A percentile compares a stretch with the other conserved stretches of the same genome.
Conservation (phyloP, 495 filamentous ascomycete species). For the Xylaria curta region DNA sequence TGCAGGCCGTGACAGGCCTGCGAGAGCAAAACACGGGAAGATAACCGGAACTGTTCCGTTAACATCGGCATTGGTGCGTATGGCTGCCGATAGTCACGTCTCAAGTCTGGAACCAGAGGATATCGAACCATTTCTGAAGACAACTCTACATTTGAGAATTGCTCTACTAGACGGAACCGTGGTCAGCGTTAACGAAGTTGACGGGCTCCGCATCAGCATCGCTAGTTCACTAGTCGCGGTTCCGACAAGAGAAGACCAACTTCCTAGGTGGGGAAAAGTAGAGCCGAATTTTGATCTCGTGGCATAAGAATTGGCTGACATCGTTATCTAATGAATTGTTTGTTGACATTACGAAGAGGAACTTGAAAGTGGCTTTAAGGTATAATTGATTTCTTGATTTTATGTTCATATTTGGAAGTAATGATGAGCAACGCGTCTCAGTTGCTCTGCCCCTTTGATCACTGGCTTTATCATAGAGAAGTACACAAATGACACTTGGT, state of each 20-base stretch:
- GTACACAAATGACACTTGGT: not conserved
- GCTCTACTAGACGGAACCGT: constrained; percentile 39
- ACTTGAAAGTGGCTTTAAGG: constrained; percentile 18
- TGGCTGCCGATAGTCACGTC: constrained; percentile 46
- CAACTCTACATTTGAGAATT: constrained; percentile 50
- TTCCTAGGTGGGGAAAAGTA: constrained; percentile 52
- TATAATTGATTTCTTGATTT: constrained; percentile 24
- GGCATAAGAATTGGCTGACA: constrained; percentile 22
- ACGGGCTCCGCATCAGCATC: constrained; percentile 46
- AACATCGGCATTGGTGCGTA: constrained; percentile 56
- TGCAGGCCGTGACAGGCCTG: constrained; percentile 34
- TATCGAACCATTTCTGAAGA: constrained; percentile 53
- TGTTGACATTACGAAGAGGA: not conserved
- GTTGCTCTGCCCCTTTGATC: not conserved
- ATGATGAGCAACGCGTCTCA: not conserved
- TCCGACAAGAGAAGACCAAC: constrained; percentile 44
- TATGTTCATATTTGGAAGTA: constrained; percentile 22
- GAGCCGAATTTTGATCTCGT: constrained; percentile 39
- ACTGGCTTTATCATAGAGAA: not conserved
- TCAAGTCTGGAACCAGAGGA: constrained; percentile 47
- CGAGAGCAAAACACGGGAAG: constrained; percentile 31
- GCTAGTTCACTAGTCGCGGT: constrained; percentile 49
- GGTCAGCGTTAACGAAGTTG: constrained; percentile 34
- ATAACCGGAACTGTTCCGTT: constrained; percentile 64
- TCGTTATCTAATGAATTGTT: not conserved